Evolutionary conservation across 225 moss, liverwort and hornwort species (phyloP).

Genomic region (Physcomitrium patens): DNA sequence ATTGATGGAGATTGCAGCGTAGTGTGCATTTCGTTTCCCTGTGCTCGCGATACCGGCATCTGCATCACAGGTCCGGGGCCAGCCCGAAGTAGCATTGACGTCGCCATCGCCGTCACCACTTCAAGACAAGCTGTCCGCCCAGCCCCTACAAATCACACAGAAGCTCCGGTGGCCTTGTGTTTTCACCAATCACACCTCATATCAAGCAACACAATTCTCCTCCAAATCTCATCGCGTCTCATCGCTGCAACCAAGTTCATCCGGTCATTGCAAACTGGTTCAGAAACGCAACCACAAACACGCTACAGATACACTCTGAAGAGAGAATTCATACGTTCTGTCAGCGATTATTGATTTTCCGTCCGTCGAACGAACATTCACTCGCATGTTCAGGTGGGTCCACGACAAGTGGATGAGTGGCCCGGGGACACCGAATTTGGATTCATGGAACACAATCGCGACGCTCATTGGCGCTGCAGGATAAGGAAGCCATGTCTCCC

Average conservation of each 20-base stretch:
- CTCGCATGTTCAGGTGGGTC: background rate
- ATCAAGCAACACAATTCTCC: background rate
- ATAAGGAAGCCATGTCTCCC: background rate
- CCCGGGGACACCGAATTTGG: background rate
- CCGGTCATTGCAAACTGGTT: background rate
- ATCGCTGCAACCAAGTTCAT: background rate
- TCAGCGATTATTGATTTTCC: background rate
- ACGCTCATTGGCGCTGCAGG: background rate
- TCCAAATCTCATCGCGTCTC: background rate
- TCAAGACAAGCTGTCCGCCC: conserved; percentile 10
- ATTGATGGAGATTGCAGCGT: conserved; percentile 46
- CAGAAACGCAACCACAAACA: background rate
- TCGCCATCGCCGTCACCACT: conserved; percentile 32
- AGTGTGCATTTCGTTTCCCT: conserved; percentile 25
- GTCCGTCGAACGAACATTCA: background rate
- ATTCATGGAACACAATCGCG: background rate
- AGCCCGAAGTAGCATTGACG: conserved; percentile 33
- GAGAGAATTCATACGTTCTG: no score
- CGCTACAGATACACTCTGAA: background rate
- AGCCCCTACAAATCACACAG: background rate
- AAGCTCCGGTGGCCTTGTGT: background rate
- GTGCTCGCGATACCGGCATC: background rate
- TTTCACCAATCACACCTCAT: conserved; percentile 1
- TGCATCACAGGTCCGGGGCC: conserved; percentile 17
- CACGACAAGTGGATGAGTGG: background rate